A percentile compares a stretch with the other conserved stretches of the same genome.
Conservation (phyloP, 495 filamentous ascomycete species). For the Lophiotrema nucula region DNA sequence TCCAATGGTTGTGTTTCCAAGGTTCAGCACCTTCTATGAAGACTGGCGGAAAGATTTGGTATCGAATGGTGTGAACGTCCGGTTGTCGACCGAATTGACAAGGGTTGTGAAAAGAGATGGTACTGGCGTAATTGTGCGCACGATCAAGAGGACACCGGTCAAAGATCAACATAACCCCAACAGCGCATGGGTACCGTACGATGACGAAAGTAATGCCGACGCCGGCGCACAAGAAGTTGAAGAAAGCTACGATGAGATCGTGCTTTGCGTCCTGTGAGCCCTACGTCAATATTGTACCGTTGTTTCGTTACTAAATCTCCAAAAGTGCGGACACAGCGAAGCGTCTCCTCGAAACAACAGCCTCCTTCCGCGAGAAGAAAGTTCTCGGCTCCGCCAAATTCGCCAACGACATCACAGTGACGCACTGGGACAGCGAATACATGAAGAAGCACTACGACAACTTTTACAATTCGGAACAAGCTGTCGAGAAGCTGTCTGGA, state of each 20-base stretch:
- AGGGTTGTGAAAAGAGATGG: constrained; percentile 57
- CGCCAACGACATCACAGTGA: constrained; percentile 81
- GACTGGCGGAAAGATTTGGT: constrained; percentile 64
- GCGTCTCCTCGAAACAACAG: constrained; percentile 59
- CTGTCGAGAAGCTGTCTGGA: constrained; percentile 47
- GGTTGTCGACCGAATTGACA: constrained; percentile 61
- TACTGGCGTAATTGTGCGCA: constrained; percentile 55
- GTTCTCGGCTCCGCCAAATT: constrained; percentile 75
- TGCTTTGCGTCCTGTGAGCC: constrained; percentile 62
- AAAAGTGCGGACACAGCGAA: constrained; percentile 67
- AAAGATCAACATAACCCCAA: constrained; percentile 41
- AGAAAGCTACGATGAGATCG: constrained; percentile 65
- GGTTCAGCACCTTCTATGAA: constrained; percentile 67
- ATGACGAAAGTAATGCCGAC: constrained; percentile 43
- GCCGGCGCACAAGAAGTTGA: constrained; percentile 42
- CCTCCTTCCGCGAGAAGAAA: constrained; percentile 62
- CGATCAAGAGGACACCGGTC: constrained; percentile 41
- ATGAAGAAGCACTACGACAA: constrained; percentile 76
- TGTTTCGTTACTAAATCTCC: too few species aligned
- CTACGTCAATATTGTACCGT: too few species aligned
- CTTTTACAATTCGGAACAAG: constrained; percentile 52
- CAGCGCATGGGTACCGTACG: constrained; percentile 40
- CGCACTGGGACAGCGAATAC: constrained; percentile 73
- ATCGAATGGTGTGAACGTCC: constrained; percentile 62
- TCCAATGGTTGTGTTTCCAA: constrained; percentile 80